A percentile compares a stretch with the other conserved stretches of the same genome.
phyloP scores from a whole-genome alignment of 768 basidiomycete species.

The Psilocybe azurescens region DNA sequence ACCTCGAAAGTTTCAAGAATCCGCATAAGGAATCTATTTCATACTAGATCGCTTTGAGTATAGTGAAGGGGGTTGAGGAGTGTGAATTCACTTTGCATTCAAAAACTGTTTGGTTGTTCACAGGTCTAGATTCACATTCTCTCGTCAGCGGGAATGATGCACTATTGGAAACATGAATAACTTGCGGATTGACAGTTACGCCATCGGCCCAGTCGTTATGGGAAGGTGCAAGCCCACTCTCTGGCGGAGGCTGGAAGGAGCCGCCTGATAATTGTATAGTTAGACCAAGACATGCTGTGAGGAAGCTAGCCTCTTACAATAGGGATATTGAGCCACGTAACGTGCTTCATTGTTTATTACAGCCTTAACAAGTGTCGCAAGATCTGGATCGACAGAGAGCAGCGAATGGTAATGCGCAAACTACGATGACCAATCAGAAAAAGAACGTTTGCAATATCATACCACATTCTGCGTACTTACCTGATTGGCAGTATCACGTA shows the following conservation, averaged over 20 bases:
- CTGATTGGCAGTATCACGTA: conserved; percentile 83
- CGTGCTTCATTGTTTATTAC: conserved; percentile 83
- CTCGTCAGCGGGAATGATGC: not conserved
- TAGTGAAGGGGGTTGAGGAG: not conserved
- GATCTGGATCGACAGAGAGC: conserved; percentile 57
- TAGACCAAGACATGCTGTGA: not conserved
- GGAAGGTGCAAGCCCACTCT: conserved; percentile 67
- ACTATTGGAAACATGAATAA: conserved; percentile 1
- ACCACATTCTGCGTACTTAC: conserved; percentile 34
- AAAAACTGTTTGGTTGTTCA: conserved; percentile 73
- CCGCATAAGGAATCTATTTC: conserved; percentile 82
- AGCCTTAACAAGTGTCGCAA: conserved; percentile 75
- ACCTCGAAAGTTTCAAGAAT: conserved; percentile 78
- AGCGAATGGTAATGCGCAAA: conserved; percentile 74
- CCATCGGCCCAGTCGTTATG: conserved; percentile 73
- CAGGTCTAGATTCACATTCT: conserved; percentile 47
- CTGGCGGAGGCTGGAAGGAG: conserved; percentile 80
- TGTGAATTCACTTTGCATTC: conserved; percentile 71
- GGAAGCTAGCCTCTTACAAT: conserved; percentile 47
- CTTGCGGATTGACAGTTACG: conserved; percentile 78
- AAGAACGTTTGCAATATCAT: not conserved
- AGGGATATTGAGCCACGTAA: conserved; percentile 74
- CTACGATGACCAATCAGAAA: conserved; percentile 37
- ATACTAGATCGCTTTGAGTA: conserved; percentile 47
- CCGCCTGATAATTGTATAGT: conserved; percentile 44